Percentiles rank a stretch among this genome's conserved stretches.
These are phyloP conservation scores for Fraxinus quadrangulata DNA, from an alignment of 257 asterid genomes.

Conservation along the genomic window DNA sequence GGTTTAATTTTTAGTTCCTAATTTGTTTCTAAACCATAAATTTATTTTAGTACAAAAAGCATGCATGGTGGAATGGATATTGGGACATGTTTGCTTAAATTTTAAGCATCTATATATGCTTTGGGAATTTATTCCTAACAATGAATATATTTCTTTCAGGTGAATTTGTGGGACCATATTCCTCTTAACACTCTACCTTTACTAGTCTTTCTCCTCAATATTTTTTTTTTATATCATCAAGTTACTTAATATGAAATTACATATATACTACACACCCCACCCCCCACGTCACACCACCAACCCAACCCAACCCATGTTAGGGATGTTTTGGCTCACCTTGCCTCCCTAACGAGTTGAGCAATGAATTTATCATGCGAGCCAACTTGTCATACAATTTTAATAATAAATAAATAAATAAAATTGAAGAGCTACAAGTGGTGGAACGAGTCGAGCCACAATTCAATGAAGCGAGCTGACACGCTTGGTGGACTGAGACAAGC, in stretches of 20 bases:
- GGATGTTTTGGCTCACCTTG: no score
- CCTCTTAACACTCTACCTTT: conserved; percentile 10
- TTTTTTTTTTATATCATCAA: neutral
- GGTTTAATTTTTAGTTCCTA: conserved; percentile 47
- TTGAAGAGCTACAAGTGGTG: no score
- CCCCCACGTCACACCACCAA: no score
- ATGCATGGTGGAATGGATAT: conserved; percentile 34
- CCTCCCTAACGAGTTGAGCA: no score
- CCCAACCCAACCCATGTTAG: no score
- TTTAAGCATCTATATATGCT: conserved; percentile 71
- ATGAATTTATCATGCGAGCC: no score
- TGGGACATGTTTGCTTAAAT: conserved; percentile 57
- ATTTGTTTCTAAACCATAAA: conserved; percentile 37
- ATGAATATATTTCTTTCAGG: conserved; percentile 66
- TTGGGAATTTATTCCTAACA: conserved; percentile 56
- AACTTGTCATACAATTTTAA: no score
- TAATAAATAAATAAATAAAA: no score
- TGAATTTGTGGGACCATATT: conserved; percentile 45
- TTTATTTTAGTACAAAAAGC: conserved; percentile 37
- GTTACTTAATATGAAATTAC: neutral
- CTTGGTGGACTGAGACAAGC: no score
- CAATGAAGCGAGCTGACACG: no score
- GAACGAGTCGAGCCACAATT: no score
- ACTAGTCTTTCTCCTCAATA: neutral
- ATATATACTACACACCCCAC: no score